Conservation (phyloP, 768 basidiomycete genomes). For the Amanita jacksonii region DNA sequence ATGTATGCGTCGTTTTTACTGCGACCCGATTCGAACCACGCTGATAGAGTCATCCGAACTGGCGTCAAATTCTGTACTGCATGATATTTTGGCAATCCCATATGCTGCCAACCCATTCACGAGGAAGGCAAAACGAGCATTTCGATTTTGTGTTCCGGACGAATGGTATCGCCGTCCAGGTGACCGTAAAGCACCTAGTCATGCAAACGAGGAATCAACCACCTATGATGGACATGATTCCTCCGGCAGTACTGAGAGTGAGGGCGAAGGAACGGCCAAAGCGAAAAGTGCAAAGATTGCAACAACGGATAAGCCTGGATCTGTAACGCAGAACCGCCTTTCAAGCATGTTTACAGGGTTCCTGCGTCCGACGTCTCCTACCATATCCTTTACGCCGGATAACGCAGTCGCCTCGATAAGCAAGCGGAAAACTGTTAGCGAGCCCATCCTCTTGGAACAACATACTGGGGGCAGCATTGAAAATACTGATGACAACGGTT, state of each 20-base stretch:
- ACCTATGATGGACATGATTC: constrained; percentile 35
- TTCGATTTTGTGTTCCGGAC: constrained; percentile 65
- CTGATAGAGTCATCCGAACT: constrained; percentile 34
- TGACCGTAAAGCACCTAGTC: constrained; percentile 37
- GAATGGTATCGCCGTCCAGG: constrained; percentile 70
- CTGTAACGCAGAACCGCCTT: constrained; percentile 49
- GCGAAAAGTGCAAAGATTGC: constrained; percentile 15
- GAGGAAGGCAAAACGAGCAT: constrained; percentile 31
- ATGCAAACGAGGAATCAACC: constrained; percentile 40
- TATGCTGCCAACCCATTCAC: constrained; percentile 32
- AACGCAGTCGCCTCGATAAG: constrained; percentile 24
- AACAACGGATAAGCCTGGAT: constrained; percentile 40
- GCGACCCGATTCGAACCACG: constrained; percentile 11
- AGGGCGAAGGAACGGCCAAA: constrained; percentile 59
- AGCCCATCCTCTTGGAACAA: constrained; percentile 51
- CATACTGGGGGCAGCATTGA: constrained; percentile 20
- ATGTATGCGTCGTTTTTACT: constrained; percentile 15
- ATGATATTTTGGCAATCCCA: constrained; percentile 32
- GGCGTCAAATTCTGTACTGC: constrained; percentile 31
- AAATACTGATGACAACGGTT: constrained; percentile 13
- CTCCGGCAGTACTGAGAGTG: constrained; percentile 35
- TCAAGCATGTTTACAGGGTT: constrained; percentile 62
- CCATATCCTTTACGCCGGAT: constrained; percentile 22
- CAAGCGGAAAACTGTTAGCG: constrained; percentile 59
- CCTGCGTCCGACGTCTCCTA: constrained; percentile 39